A percentile compares a stretch with the other conserved stretches of the same genome.
phyloP scores from a whole-genome alignment of 805 yeast species.

The Kazachstania bromeliacearum region DNA sequence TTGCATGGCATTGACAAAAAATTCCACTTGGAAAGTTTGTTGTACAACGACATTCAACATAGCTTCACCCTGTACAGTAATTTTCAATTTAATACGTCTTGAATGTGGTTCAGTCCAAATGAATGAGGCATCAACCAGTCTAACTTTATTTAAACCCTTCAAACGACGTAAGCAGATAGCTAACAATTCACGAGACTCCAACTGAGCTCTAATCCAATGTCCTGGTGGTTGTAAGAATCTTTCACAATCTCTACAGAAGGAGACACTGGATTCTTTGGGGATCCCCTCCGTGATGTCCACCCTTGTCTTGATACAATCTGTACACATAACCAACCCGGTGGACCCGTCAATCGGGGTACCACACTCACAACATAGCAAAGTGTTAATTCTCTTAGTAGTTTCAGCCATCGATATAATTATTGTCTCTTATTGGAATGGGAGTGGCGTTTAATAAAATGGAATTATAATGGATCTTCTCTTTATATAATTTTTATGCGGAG shows the following conservation, averaged over 20 bases:
- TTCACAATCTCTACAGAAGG: conserved; percentile 96
- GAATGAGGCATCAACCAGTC: conserved; percentile 86
- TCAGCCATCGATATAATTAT: not conserved
- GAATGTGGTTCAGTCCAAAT: conserved; percentile 99
- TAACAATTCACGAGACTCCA: conserved; percentile 85
- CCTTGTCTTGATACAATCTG: conserved; percentile 88
- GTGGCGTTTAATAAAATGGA: no score
- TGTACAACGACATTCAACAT: conserved; percentile 84
- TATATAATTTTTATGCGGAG: no score
- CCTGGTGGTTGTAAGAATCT: conserved; percentile 89
- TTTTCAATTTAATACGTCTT: conserved; percentile 79
- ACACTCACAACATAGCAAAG: conserved; percentile 95
- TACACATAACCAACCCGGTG: conserved; percentile 85
- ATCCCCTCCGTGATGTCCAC: conserved; percentile 91
- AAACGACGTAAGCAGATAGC: conserved; percentile 83
- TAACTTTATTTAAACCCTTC: conserved; percentile 76
- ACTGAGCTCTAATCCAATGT: conserved; percentile 84
- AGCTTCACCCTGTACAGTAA: conserved; percentile 96
- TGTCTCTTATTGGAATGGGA: no score
- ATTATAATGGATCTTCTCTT: no score
- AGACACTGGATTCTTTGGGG: conserved; percentile 86
- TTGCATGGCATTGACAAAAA: conserved; percentile 90
- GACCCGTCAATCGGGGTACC: conserved; percentile 98
- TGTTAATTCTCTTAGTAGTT: conserved; percentile 31
- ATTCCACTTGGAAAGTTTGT: conserved; percentile 91